A percentile compares a stretch with the other conserved stretches of the same genome.
phyloP scores from a whole-genome alignment of 176 grass and related monocot genomes.

The Melocanna baccifera region DNA sequence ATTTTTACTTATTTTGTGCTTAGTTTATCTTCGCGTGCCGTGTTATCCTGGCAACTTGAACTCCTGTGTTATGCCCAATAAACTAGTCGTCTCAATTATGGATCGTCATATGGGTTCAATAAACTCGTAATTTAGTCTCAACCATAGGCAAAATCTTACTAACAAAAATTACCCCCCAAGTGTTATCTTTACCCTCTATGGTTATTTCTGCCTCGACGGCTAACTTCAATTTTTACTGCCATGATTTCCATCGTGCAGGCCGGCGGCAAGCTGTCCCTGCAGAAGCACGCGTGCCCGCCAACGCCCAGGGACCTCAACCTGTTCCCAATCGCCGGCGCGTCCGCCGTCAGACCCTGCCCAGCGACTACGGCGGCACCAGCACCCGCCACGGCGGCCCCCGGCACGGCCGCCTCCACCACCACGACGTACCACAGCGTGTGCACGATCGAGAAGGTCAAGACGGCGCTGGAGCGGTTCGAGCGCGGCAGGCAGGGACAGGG shows the following conservation, averaged over 20 bases:
- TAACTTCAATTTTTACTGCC: neutral
- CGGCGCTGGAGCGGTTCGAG: slow-evolving; percentile 69
- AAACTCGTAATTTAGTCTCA: neutral
- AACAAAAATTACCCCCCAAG: neutral
- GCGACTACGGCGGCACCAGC: neutral
- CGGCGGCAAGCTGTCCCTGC: slow-evolving; percentile 50
- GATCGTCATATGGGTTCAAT: neutral
- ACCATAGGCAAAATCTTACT: neutral
- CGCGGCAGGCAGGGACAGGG: slow-evolving; percentile 51
- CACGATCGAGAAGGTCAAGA: slow-evolving; percentile 83
- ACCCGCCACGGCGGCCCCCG: neutral
- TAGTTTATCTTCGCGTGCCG: neutral
- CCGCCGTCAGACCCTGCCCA: neutral
- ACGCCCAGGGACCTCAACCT: slow-evolving; percentile 42
- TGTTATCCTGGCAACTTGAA: neutral
- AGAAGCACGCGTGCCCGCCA: slow-evolving; percentile 30
- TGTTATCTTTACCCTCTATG: neutral
- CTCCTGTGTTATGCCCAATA: neutral
- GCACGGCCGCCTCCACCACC: neutral
- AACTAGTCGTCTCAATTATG: neutral
- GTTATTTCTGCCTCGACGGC: neutral
- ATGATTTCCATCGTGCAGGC: slow-evolving; percentile 22
- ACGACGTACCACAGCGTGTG: slow-evolving; percentile 84
- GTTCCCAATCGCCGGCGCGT: slow-evolving; percentile 29
- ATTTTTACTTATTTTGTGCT: neutral